A percentile compares a stretch with the other conserved stretches of the same genome.
These are phyloP conservation scores for Lactarius pseudohatsudake DNA, from an alignment of 768 basidiomycete species.

Conservation along the genomic window DNA sequence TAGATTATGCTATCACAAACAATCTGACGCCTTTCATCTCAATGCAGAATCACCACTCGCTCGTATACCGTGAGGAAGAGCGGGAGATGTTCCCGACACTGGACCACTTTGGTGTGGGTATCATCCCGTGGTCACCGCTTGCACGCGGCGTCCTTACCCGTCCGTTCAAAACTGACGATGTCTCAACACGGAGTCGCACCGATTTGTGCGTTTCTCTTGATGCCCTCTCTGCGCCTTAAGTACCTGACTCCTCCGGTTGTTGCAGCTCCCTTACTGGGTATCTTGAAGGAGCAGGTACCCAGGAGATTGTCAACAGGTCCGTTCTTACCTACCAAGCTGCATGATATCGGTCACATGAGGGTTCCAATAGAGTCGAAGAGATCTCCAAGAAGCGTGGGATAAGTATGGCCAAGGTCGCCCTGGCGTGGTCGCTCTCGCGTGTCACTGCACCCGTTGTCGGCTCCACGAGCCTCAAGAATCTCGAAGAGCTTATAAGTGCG, in stretches of 20 bases:
- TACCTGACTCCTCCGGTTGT: background rate
- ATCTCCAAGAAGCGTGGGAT: slow-evolving; percentile 39
- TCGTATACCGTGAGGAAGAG: slow-evolving; percentile 44
- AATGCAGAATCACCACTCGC: slow-evolving; percentile 34
- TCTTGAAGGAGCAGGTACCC: slow-evolving; percentile 12
- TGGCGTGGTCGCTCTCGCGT: slow-evolving; percentile 35
- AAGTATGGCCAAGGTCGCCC: slow-evolving; percentile 46
- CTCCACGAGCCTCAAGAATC: slow-evolving; percentile 23
- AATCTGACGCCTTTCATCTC: slow-evolving; percentile 27
- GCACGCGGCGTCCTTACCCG: slow-evolving; percentile 26
- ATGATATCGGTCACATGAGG: background rate
- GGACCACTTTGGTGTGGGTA: slow-evolving; percentile 27
- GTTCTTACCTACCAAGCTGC: background rate
- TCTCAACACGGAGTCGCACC: slow-evolving; percentile 6
- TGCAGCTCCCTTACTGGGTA: background rate
- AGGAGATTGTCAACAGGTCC: slow-evolving; percentile 25
- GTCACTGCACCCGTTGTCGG: slow-evolving; percentile 23
- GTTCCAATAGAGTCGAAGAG: slow-evolving; percentile 39
- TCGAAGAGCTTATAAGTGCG: slow-evolving; percentile 26
- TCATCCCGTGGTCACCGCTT: slow-evolving; percentile 28
- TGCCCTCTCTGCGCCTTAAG: background rate
- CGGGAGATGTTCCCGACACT: slow-evolving; percentile 38
- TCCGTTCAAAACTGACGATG: slow-evolving; percentile 6
- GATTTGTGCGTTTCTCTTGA: slow-evolving; percentile 12
- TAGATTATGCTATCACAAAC: slow-evolving; percentile 27